Evolutionary conservation across 176 grass and related monocot species (phyloP).

Genomic region (Cenchrus fungigraminus): DNA sequence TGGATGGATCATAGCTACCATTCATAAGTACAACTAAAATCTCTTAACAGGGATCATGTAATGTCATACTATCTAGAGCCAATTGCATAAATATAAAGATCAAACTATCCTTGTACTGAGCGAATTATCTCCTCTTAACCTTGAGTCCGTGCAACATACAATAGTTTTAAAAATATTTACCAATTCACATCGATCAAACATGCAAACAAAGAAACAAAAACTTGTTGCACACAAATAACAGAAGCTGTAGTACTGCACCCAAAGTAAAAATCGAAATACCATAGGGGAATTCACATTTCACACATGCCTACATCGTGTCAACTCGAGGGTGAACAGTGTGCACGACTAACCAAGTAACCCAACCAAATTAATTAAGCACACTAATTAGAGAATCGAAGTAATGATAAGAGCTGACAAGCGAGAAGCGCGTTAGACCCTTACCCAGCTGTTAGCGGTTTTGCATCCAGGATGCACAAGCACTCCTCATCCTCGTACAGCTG

Average conservation of each 20-base stretch:
- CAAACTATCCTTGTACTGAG: background rate
- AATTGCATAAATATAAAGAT: background rate
- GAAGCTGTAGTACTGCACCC: background rate
- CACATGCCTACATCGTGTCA: background rate
- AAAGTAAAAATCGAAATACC: background rate
- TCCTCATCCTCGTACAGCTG: slow-evolving; percentile 92
- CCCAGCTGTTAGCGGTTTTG: slow-evolving; percentile 66
- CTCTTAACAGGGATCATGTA: background rate
- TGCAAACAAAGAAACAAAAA: slow-evolving; percentile 2
- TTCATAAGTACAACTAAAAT: background rate
- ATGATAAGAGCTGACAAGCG: background rate
- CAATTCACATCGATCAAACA: background rate
- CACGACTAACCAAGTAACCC: background rate
- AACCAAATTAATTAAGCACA: background rate
- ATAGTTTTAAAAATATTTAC: background rate
- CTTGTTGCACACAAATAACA: background rate
- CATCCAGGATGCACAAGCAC: slow-evolving; percentile 88
- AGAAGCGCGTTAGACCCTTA: slow-evolving; percentile 32
- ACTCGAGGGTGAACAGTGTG: background rate
- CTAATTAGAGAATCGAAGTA: background rate
- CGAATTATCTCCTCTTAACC: background rate
- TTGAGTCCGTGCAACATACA: background rate
- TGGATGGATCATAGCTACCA: background rate
- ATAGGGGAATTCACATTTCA: background rate
- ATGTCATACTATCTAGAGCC: background rate